These are phyloP conservation scores for Eucalyptus sideroxylon DNA, from an alignment of 345 rosid genomes.

Conservation along the genomic window DNA sequence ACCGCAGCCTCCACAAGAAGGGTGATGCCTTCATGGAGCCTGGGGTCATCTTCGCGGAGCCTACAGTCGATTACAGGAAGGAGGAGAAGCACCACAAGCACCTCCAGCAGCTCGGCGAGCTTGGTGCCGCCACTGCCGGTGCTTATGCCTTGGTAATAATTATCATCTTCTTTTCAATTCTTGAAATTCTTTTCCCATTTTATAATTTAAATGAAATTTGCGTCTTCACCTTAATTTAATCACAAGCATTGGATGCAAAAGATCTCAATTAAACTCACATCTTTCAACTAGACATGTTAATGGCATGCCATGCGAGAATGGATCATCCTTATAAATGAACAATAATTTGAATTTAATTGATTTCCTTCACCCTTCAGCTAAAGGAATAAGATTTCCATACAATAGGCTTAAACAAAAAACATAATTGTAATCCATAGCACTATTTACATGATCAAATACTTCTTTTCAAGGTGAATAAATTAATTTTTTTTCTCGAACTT, in stretches of 20 bases:
- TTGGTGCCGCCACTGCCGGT: constrained; percentile 27
- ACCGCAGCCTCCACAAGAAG: constrained; percentile 19
- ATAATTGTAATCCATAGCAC: too few relatives aligned
- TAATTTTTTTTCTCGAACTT: too few relatives aligned
- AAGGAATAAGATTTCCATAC: neutral
- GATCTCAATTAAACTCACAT: too few relatives aligned
- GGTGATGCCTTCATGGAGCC: neutral
- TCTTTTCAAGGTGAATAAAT: too few relatives aligned
- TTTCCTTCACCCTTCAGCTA: too few relatives aligned
- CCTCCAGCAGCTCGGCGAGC: constrained; percentile 33
- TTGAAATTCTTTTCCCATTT: neutral
- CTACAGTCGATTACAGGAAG: constrained; percentile 12
- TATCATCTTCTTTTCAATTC: neutral
- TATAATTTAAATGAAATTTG: neutral
- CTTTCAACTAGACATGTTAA: too few relatives aligned
- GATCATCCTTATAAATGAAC: too few relatives aligned
- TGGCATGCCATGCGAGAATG: too few relatives aligned
- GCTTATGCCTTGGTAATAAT: constrained; percentile 37
- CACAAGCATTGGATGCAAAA: too few relatives aligned
- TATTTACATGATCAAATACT: too few relatives aligned
- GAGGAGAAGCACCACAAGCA: constrained; percentile 62
- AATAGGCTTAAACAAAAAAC: neutral
- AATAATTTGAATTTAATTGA: too few relatives aligned
- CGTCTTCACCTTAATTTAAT: neutral
- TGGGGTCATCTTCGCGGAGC: neutral